Percentiles rank a stretch among this genome's conserved stretches.
Conservation (phyloP, 1,284 basidiomycete species). For the Melampsora abietis-canadensis region DNA sequence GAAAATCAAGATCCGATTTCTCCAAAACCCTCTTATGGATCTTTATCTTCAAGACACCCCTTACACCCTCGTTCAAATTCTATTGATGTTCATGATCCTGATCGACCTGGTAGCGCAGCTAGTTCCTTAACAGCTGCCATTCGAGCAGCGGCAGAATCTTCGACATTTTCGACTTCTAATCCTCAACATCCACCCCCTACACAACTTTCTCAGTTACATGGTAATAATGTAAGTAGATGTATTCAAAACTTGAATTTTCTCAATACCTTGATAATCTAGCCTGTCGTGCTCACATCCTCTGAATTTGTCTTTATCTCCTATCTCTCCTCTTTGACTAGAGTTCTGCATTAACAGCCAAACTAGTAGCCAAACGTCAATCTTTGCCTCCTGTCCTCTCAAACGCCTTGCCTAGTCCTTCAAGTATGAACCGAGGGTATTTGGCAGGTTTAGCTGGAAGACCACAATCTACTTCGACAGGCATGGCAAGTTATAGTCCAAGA, state of each 20-base stretch:
- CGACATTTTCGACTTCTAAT: conserved; percentile 10
- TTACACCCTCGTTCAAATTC: background rate
- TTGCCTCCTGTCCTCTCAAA: conserved; percentile 40
- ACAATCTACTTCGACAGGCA: background rate
- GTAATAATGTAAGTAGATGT: background rate
- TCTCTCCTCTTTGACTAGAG: conserved; percentile 10
- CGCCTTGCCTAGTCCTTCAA: conserved; percentile 12
- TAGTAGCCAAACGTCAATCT: conserved; percentile 30
- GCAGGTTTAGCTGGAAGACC: background rate
- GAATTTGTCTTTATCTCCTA: too few relatives aligned
- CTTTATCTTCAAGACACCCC: conserved; percentile 8
- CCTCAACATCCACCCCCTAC: background rate
- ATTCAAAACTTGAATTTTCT: too few relatives aligned
- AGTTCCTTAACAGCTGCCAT: conserved; percentile 32
- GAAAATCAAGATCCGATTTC: background rate
- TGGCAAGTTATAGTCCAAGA: background rate
- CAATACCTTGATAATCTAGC: too few relatives aligned
- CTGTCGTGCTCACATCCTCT: background rate
- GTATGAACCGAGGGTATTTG: conserved; percentile 8
- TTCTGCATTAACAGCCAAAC: conserved; percentile 42
- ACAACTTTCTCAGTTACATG: background rate
- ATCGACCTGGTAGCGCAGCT: background rate
- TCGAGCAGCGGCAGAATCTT: conserved; percentile 27
- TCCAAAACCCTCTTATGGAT: conserved; percentile 9
- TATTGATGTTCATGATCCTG: background rate